These are phyloP conservation scores for Aureobasidium pullulans DNA, from an alignment of 2,329 filamentous ascomycete species.

Conservation along the genomic window DNA sequence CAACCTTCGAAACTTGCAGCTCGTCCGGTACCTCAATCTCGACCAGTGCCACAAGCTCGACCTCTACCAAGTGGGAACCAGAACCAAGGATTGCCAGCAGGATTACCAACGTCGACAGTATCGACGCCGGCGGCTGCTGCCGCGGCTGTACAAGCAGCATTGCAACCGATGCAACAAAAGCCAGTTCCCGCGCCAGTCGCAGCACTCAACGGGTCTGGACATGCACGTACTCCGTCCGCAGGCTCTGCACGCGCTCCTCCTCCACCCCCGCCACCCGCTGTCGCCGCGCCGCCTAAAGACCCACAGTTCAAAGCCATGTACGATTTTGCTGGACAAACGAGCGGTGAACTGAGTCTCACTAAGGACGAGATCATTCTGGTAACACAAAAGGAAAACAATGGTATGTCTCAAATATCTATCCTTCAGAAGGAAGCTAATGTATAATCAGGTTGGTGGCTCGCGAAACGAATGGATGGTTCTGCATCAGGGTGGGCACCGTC, in stretches of 20 bases:
- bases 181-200: conserved; percentile 42
- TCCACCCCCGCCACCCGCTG: conserved; percentile 59
- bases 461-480: conserved; percentile 59
- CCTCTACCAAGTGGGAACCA: conserved; percentile 25
- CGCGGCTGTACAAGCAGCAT: conserved; percentile 31
- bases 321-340: conserved; percentile 77
- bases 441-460: conserved; percentile 78
- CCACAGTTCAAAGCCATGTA: conserved; percentile 85
- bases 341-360: conserved; percentile 75
- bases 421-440: neutral
- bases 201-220: conserved; percentile 40
- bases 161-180: conserved; percentile 27
- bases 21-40: conserved; percentile 36
- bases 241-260: conserved; percentile 44
- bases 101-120: conserved; percentile 21
- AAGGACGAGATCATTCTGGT: conserved; percentile 80
- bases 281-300: conserved; percentile 51
- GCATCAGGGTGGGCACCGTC: conserved; percentile 92
- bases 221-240: conserved; percentile 34
- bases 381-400: conserved; percentile 90
- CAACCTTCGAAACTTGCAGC: conserved; percentile 64
- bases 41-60: conserved; percentile 41
- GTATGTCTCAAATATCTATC: conserved; percentile 46
- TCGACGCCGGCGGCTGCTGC: conserved; percentile 39
- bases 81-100: neutral